Evolutionary conservation across 495 filamentous ascomycete species (phyloP).

Genomic region (Ramalina intermedia): DNA sequence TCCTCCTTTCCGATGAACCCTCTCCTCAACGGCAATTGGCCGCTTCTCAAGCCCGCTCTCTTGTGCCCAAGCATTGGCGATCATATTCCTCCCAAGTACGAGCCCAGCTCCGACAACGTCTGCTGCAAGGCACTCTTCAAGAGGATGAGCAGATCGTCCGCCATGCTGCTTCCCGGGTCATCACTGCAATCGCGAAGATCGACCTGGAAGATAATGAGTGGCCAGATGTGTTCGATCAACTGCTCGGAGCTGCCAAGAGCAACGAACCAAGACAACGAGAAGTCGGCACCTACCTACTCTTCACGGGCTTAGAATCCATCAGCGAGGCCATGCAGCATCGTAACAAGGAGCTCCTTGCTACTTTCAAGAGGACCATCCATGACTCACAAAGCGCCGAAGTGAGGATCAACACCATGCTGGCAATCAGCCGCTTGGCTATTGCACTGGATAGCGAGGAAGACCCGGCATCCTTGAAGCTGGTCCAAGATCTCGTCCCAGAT

Average conservation of each 20-base stretch:
- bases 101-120: constrained; percentile 58
- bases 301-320: constrained; percentile 73
- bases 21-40: constrained; percentile 70
- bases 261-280: constrained; percentile 65
- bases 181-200: constrained; percentile 71
- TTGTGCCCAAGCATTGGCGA: constrained; percentile 79
- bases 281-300: constrained; percentile 84
- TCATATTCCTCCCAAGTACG: constrained; percentile 50
- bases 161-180: constrained; percentile 75
- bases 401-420: constrained; percentile 85
- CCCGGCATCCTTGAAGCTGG: constrained; percentile 47
- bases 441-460: constrained; percentile 78
- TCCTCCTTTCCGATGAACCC: constrained; percentile 61
- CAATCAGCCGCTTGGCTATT: constrained; percentile 79
- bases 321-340: constrained; percentile 66
- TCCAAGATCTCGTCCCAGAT: constrained; percentile 65
- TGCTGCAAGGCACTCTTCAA: constrained; percentile 66
- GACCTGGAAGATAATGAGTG: constrained; percentile 82
- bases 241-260: constrained; percentile 58
- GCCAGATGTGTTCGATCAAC: constrained; percentile 60
- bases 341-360: constrained; percentile 58
- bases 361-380: constrained; percentile 76
- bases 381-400: constrained; percentile 87
- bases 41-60: constrained; percentile 68
- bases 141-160: constrained; percentile 61